A percentile compares a stretch with the other conserved stretches of the same genome.
phyloP scores from a whole-genome alignment of 352 stramenopile species.

The Phytophthora cactorum region DNA sequence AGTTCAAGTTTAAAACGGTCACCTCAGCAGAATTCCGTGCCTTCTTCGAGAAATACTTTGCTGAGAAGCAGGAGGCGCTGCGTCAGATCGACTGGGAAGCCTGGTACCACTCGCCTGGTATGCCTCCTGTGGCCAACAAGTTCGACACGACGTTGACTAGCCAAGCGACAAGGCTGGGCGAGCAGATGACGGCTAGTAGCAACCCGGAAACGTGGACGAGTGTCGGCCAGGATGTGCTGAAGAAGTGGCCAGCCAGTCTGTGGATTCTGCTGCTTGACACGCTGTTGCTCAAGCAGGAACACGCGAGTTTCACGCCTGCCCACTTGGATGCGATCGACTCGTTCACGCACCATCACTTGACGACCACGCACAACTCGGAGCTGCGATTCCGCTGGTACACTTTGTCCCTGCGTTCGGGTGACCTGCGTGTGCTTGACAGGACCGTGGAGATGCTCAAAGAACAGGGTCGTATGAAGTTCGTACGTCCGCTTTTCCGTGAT shows the following conservation, averaged over 20 bases:
- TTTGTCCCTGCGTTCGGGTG: constrained; percentile 55
- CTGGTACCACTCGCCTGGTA: constrained; percentile 92
- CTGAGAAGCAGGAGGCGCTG: constrained; percentile 45
- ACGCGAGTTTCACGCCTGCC: constrained; percentile 31
- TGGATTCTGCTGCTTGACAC: constrained; percentile 72
- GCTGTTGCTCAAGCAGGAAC: constrained; percentile 48
- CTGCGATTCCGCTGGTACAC: constrained; percentile 79
- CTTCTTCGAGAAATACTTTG: constrained; percentile 86
- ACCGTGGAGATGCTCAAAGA: constrained; percentile 63
- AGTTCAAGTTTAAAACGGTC: constrained; percentile 90
- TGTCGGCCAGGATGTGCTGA: constrained; percentile 25
- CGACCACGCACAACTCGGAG: constrained; percentile 66
- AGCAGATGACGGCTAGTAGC: constrained; percentile 40
- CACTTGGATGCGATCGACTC: constrained; percentile 66
- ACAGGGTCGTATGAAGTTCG: constrained; percentile 82
- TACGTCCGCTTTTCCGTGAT: constrained; percentile 71
- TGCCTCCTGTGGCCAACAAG: constrained; percentile 82
- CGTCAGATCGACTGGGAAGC: constrained; percentile 92
- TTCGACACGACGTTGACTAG: constrained; percentile 89
- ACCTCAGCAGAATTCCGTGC: constrained; percentile 81
- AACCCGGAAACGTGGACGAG: constrained; percentile 44
- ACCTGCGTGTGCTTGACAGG: constrained; percentile 47
- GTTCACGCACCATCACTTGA: constrained; percentile 56
- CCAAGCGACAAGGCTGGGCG: constrained; percentile 48
- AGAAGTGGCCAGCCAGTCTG: constrained; percentile 55